Evolutionary conservation across 257 asterid species (phyloP).

Genomic region (Eustoma russellianum): DNA sequence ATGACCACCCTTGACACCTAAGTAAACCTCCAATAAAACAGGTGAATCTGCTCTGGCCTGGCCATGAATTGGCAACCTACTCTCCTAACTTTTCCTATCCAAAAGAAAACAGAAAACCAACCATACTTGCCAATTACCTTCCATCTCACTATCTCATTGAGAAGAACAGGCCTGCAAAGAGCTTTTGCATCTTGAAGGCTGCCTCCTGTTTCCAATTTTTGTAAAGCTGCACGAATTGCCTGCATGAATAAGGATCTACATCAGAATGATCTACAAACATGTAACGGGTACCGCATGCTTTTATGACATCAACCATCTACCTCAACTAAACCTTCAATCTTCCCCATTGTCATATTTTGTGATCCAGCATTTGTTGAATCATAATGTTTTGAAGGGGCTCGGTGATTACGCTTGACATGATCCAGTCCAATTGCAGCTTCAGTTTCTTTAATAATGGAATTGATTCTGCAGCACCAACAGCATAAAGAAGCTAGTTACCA

Average conservation of each 20-base stretch:
- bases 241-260: conserved; percentile 20
- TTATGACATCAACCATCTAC: conserved; percentile 24
- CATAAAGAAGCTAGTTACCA: not conserved
- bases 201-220: conserved; percentile 58
- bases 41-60: too few species aligned
- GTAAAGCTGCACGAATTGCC: conserved; percentile 69
- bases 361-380: conserved; percentile 23
- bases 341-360: conserved; percentile 63
- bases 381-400: conserved; percentile 42
- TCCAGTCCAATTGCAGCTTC: conserved; percentile 49
- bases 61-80: too few species aligned
- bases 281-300: not conserved
- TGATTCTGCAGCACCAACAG: conserved; percentile 29
- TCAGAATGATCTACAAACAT: conserved; percentile 1
- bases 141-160: conserved; percentile 61
- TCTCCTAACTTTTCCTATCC: too few species aligned
- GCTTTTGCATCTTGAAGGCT: conserved; percentile 70
- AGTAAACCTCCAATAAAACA: too few species aligned
- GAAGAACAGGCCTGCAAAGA: conserved; percentile 64
- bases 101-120: not conserved
- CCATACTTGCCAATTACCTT: conserved; percentile 34
- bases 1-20: too few species aligned
- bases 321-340: conserved; percentile 66
- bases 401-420: conserved; percentile 24
- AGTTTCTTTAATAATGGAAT: conserved; percentile 41